These are phyloP conservation scores for Domatiomyces catenatus DNA, from an alignment of 2,329 filamentous ascomycete species.

Conservation along the genomic window DNA sequence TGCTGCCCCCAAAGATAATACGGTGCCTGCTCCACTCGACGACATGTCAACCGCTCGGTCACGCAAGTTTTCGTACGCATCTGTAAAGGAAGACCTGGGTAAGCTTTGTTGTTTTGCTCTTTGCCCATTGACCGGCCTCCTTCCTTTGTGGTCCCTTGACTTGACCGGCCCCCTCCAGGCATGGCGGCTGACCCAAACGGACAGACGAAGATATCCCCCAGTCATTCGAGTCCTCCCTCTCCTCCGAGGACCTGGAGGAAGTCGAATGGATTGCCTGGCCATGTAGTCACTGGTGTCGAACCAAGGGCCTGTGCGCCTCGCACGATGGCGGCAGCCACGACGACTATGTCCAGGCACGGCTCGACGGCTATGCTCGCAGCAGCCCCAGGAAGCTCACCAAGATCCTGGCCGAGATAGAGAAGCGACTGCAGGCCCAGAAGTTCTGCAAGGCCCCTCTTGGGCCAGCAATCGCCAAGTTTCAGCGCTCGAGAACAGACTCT, in stretches of 20 bases:
- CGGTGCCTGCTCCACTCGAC: conserved; percentile 4
- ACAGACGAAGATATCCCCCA: conserved; percentile 13
- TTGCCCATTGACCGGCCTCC: not conserved
- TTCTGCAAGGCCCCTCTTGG: conserved; percentile 12
- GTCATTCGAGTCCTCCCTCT: conserved; percentile 16
- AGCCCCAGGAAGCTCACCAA: conserved; percentile 13
- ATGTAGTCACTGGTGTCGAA: conserved; percentile 15
- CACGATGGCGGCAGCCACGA: conserved; percentile 12
- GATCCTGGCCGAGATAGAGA: conserved; percentile 14
- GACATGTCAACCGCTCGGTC: conserved; percentile 6
- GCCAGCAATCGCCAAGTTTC: conserved; percentile 9
- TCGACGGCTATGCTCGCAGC: conserved; percentile 14
- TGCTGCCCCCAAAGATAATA: not conserved
- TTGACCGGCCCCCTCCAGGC: not conserved
- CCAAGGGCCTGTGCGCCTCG: conserved; percentile 13
- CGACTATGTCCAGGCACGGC: conserved; percentile 9
- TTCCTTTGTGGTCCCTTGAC: too few species aligned
- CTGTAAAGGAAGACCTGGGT: conserved; percentile 16
- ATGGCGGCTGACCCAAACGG: not conserved
- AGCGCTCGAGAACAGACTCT: conserved; percentile 9
- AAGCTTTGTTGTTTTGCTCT: conserved; percentile 1
- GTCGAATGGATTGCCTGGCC: conserved; percentile 16
- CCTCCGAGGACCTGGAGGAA: conserved; percentile 11
- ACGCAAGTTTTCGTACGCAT: conserved; percentile 18
- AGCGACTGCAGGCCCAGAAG: conserved; percentile 13